A percentile compares a stretch with the other conserved stretches of the same genome.
Evolutionary conservation across 2,329 filamentous ascomycete species (phyloP).

Genomic region (Colletotrichum sp.): DNA sequence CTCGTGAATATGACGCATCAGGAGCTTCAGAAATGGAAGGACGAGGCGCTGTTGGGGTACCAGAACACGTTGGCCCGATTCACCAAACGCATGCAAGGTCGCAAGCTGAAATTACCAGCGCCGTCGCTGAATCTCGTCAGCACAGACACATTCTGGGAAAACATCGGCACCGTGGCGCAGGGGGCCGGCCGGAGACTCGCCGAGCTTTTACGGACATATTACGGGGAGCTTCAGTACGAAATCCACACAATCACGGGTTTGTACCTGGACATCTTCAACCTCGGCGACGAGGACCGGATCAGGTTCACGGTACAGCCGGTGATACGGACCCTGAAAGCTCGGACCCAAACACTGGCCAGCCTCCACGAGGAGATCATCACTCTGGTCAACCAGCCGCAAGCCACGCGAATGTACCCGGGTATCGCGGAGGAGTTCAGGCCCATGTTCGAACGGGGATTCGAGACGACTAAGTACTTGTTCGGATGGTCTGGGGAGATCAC

Average conservation of each 20-base stretch:
- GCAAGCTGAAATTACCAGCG: not conserved
- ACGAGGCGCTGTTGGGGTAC: not conserved
- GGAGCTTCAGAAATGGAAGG: not conserved
- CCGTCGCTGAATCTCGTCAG: not conserved
- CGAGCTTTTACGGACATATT: not conserved
- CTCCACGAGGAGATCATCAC: not conserved
- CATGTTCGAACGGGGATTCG: not conserved
- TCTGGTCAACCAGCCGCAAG: not conserved
- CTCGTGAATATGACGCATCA: not conserved
- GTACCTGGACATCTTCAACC: not conserved
- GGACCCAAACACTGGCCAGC: fast-evolving
- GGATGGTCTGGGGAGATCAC: not conserved
- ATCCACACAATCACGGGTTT: not conserved
- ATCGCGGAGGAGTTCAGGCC: not conserved
- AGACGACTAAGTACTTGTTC: not conserved
- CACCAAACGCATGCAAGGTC: not conserved
- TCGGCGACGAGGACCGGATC: not conserved
- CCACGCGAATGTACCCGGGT: not conserved
- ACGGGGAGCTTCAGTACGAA: not conserved
- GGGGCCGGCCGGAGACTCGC: not conserved
- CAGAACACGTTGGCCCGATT: not conserved
- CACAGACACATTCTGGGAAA: not conserved
- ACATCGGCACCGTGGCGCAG: not conserved
- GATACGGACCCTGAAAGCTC: not conserved
- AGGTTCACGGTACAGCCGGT: not conserved